These are phyloP conservation scores for Luffa aegyptiaca DNA, from an alignment of 306 rosid genomes.

Conservation along the genomic window DNA sequence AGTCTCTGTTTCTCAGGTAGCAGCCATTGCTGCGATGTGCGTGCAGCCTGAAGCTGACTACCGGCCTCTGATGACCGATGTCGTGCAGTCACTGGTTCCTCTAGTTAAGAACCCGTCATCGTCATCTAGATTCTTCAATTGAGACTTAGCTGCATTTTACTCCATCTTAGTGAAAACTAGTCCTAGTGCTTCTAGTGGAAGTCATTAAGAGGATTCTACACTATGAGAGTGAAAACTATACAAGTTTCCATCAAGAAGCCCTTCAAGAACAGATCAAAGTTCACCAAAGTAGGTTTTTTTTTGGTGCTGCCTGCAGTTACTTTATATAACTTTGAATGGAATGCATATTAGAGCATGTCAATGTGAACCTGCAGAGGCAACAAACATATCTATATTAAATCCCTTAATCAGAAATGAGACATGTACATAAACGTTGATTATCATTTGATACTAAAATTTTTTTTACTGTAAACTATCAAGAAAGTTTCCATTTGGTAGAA, in stretches of 20 bases:
- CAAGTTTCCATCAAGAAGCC: neutral
- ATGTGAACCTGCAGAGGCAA: neutral
- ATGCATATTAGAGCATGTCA: neutral
- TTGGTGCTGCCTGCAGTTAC: neutral
- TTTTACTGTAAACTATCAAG: neutral
- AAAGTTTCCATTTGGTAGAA: neutral
- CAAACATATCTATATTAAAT: neutral
- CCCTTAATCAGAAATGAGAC: neutral
- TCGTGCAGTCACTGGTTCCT: conserved; percentile 79
- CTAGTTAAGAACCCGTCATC: conserved; percentile 42
- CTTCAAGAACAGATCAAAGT: neutral
- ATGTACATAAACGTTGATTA: conserved; percentile 1
- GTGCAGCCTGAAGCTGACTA: conserved; percentile 96
- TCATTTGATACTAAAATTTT: neutral
- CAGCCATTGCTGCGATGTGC: conserved; percentile 98
- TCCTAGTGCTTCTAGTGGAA: neutral
- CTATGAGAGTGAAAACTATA: neutral
- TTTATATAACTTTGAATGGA: neutral
- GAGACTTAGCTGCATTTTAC: neutral
- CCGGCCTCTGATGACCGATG: conserved; percentile 90
- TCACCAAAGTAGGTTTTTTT: neutral
- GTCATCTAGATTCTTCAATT: conserved; percentile 54
- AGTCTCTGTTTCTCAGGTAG: conserved; percentile 34
- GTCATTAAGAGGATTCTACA: conserved; percentile 1
- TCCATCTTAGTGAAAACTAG: neutral